Base-by-base conservation (phyloP, 495 filamentous ascomycete species). In the Podospora didyma region DNA sequence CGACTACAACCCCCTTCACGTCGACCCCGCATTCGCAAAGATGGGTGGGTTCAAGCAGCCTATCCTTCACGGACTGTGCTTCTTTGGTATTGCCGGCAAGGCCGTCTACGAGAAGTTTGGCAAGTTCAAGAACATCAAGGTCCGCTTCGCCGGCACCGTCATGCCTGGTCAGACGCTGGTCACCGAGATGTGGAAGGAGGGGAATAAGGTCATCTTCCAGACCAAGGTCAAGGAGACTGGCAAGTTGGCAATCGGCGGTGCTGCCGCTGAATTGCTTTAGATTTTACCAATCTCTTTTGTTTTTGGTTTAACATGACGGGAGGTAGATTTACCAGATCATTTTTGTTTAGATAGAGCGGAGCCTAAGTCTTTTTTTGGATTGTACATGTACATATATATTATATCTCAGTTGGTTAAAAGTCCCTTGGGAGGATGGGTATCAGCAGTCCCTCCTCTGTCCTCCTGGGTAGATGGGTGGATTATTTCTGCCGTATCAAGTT, bases 111-210 rank as follows among this genome's bases (percentile, higher is more conserved):
- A 87, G 70, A 88, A 79, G 61, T 97, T 84, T 70, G 94, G 94
- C 20, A 72, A 80, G 53, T 95, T 87, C 77, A 90, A 87, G 79
- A 97, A 94, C 74, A 83, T 97, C 71, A 98, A 98, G 82, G 94
- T 97, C 6, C 76, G 94, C 58, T 98, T 98, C 75, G 92, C 91
- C 5, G 95, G 94, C 41, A 87, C 90, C 12, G 94, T 98, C 2
- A 62, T 93, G 22, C 95, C 94, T 1, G 95, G 94, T 6, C 90
- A 98, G 83, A 97, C 90, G 50, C 82, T 98, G 35, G 82, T 85
- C 64, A 97, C 92, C 28, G 94, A 97, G 84, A 96, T 96, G 90
- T 98, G 94, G 94, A 96, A 91, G 82, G 91, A 93, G 68, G 88
- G 85, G n/a, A 82, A 81, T 59, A 87, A 82, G 66, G 86, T 98